phyloP scores from a whole-genome alignment of 352 stramenopile species.

The Globisporangium recalcitrans region DNA sequence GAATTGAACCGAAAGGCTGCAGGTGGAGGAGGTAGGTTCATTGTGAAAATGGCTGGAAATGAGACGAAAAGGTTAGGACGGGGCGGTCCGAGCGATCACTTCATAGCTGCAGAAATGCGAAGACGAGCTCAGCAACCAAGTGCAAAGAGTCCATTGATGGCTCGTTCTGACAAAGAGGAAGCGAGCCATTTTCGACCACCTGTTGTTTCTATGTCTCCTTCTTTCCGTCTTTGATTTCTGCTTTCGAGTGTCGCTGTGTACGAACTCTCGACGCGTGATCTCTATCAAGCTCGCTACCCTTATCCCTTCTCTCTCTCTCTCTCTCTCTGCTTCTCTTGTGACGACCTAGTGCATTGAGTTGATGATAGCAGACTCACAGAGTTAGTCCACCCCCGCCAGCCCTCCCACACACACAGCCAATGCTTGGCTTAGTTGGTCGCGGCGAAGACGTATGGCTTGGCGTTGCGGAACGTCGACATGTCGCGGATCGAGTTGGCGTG shows the following conservation, averaged over 20 bases:
- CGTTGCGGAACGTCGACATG: slow-evolving; percentile 92
- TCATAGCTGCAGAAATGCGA: too few species aligned
- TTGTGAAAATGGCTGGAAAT: too few species aligned
- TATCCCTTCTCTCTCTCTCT: neutral
- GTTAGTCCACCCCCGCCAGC: neutral
- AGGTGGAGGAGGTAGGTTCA: too few species aligned
- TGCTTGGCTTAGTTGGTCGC: slow-evolving; percentile 37
- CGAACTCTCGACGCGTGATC: neutral
- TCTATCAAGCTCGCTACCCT: neutral
- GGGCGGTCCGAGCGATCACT: too few species aligned
- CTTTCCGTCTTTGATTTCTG: neutral
- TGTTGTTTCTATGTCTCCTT: slow-evolving; percentile 5
- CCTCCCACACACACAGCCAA: neutral
- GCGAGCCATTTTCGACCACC: neutral
- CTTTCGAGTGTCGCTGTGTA: neutral
- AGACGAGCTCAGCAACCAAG: too few species aligned
- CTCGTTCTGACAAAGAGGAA: too few species aligned
- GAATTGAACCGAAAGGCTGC: too few species aligned
- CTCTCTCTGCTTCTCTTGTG: neutral
- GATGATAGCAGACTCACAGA: neutral
- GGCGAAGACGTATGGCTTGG: slow-evolving; percentile 89
- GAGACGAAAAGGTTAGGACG: too few species aligned
- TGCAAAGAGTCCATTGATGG: too few species aligned
- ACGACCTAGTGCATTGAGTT: neutral
- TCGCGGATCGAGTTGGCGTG: slow-evolving; percentile 90